Evolutionary conservation across 768 basidiomycete species (phyloP), one percentile per base, ranked within the genome.

Genomic region (Trametes meyenii): DNA sequence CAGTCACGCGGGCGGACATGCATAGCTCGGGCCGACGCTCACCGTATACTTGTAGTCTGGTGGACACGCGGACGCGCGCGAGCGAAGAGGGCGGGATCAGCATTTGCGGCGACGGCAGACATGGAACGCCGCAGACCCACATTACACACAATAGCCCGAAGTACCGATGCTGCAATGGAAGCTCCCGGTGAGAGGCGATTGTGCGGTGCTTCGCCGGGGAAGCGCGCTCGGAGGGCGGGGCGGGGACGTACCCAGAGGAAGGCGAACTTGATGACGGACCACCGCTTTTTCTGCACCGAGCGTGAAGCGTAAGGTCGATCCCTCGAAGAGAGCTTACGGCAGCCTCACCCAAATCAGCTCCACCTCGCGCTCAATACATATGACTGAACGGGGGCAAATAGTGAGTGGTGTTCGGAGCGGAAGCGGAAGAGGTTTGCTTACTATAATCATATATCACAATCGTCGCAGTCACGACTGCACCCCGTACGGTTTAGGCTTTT

Each of bases 261-360:
- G 48, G 71, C 66, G 24, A 60, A 57, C 61, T 73, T 73, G 49
- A 73, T 66, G 50, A 71, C 44, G 26, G 70, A 71, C 72, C 72
- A 73, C 43, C 65, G 68, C 60, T 69, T 72, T 56, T 61, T 68
- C 71, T 67, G 58, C 53, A 19, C 21, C 53, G 40, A 43, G 19
- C n/a, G 26, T 59, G 42, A 44, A 43, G 19, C n/a, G 26, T 59
- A 35, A 44, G 43, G 50, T 39, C 24, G 38, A 35, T 51, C 36
- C 23, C 29, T 10, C 6, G 42, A 24, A 12, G 5, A 35, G 17
- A 13, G 19, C 3, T 26, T 38, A 55, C 29, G 42, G 42, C 49
- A 50, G 21, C 62, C 68, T 38, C n/a, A 69, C 68, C 68, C 68
- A 69, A 23, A 69, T 64, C 42, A 69, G 46, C 51, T 69, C 66